Conservation (phyloP, 2,329 filamentous ascomycete genomes). For the Juglanconis sp. region DNA sequence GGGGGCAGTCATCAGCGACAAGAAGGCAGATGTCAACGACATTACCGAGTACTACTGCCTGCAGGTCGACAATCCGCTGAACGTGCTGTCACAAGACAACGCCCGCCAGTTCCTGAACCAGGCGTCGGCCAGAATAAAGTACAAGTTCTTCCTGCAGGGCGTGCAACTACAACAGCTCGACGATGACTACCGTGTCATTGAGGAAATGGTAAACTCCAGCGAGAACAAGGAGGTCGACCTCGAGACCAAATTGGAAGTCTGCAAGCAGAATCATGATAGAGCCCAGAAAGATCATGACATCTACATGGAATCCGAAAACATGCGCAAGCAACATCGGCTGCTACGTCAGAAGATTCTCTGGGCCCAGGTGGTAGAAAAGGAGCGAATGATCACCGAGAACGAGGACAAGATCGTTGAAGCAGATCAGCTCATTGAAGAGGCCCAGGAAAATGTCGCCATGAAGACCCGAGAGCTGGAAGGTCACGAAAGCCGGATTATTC, state of each 20-base stretch:
- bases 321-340: conserved; percentile 58
- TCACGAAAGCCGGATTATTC: conserved; percentile 40
- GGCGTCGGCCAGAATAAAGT: conserved; percentile 80
- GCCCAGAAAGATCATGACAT: conserved; percentile 63
- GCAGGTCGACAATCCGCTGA: conserved; percentile 95
- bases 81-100: conserved; percentile 91
- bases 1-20: conserved; percentile 72
- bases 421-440: conserved; percentile 43
- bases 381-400: conserved; percentile 46
- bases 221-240: conserved; percentile 60
- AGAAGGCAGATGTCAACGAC: conserved; percentile 83
- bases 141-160: conserved; percentile 93
- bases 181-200: conserved; percentile 82
- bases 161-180: conserved; percentile 91
- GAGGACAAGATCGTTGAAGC: conserved; percentile 34
- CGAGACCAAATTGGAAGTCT: conserved; percentile 57
- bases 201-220: conserved; percentile 73
- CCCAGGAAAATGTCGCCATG: conserved; percentile 32
- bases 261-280: conserved; percentile 57
- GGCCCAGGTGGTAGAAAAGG: conserved; percentile 78
- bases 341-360: conserved; percentile 73
- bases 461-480: conserved; percentile 41
- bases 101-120: conserved; percentile 89
- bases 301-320: conserved; percentile 62
- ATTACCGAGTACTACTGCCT: conserved; percentile 90